Evolutionary conservation across 2,329 filamentous ascomycete genomes (phyloP), one percentile per base, ranked within the genome.

Genomic region (Pseudocercospora musae): DNA sequence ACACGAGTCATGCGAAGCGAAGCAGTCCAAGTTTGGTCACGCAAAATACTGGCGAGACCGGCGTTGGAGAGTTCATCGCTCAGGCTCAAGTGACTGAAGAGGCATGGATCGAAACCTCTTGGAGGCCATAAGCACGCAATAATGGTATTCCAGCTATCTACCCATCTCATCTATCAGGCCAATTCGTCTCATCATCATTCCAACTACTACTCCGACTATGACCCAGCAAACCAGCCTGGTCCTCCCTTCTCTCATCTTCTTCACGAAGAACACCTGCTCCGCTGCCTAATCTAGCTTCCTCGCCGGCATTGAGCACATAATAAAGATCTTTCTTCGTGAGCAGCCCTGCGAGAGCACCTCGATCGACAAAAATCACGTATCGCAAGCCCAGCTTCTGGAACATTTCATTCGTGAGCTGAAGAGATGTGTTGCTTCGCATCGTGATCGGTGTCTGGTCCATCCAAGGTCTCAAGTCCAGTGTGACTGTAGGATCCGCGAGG

Each of bases 381-480:
- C 94, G 85, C 65, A 99, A 79, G 20, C 95, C 95, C 8, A 99
- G 85, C 74, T 94, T 94, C 79, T 96, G 92, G 78, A 99, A 98
- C 84, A 99, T 96, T 61, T 85, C 88, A 23, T 96, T 88, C 3
- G 91, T 91, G n/a, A 98, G 84, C 73, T 93, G 88, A 63, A 99
- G 86, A 62, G 84, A 89, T 15, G 88, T 87, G 66, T 87, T 85
- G 21, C 87, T 87, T 46, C 92, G 90, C 18, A 98, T 82, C 0
- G 95, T 98, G 52, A 99, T 90, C 0, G 95, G 95, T 0, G 95
- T 99, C 76, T 97, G 94, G 76, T 99, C 95, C 92, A 99, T 97
- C 95, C 95, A 99, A 2, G 93, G 93, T 7, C 94, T 84, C 10
- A 99, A 83, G 77, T 99, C 95, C 42, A 99, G 86, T 0, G 89